phyloP scores from a whole-genome alignment of 495 filamentous ascomycete species.

The Penicillium cinerascens region DNA sequence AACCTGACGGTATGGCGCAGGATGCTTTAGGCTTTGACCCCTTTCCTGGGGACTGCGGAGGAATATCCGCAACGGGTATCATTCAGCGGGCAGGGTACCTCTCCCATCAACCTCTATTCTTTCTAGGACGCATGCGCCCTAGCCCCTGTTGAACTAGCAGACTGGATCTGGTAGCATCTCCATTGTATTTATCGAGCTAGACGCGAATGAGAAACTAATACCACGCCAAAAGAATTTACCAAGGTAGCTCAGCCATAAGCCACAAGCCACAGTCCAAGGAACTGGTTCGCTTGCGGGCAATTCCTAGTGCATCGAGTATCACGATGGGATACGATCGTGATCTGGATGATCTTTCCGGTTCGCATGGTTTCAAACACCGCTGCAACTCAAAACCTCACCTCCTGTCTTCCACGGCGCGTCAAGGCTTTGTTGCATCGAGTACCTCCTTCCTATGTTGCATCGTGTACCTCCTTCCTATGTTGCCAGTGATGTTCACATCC shows the following conservation, averaged over 20 bases:
- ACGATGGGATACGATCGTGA: not conserved
- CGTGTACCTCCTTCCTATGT: not conserved
- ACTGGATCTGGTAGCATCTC: not conserved
- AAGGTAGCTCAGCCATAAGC: conserved; percentile 1
- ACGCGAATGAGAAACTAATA: not conserved
- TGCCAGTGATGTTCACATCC: not conserved
- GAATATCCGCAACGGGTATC: conserved; percentile 18
- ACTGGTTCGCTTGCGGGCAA: conserved; percentile 9
- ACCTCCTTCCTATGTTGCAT: not conserved
- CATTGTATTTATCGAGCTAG: not conserved
- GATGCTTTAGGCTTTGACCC: conserved; percentile 14
- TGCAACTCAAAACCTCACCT: not conserved
- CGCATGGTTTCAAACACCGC: not conserved
- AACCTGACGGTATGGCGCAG: conserved; percentile 16
- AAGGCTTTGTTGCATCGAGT: not conserved
- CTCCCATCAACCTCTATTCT: not conserved
- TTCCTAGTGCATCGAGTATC: conserved; percentile 20
- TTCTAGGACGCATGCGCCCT: not conserved
- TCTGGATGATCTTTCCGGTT: not conserved
- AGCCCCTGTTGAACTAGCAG: not conserved
- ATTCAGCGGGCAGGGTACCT: conserved; percentile 5
- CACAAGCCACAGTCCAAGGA: conserved; percentile 8
- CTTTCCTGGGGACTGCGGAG: conserved; percentile 15
- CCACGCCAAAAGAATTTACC: not conserved
- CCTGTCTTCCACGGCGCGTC: not conserved